These are phyloP conservation scores for Neurospora sp. DNA, from an alignment of 495 filamentous ascomycete species.

Conservation along the genomic window DNA sequence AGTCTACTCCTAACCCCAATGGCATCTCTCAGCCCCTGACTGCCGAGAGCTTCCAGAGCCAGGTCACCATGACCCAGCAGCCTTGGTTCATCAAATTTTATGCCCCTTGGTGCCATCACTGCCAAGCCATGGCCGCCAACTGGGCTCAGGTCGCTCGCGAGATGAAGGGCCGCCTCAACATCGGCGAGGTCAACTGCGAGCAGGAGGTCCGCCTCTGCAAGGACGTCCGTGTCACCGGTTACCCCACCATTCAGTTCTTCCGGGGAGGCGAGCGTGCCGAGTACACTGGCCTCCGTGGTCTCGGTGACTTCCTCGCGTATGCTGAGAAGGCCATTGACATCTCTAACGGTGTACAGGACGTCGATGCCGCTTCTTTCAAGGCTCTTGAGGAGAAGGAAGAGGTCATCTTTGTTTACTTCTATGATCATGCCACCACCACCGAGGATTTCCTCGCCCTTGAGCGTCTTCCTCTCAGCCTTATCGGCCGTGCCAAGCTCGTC, in stretches of 20 bases:
- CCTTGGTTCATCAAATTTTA: slow-evolving; percentile 99
- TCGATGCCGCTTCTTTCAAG: slow-evolving; percentile 66
- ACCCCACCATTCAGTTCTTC: slow-evolving; percentile 90
- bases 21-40: slow-evolving; percentile 67
- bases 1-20: slow-evolving; percentile 54
- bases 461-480: slow-evolving; percentile 69
- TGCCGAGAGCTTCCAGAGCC: slow-evolving; percentile 75
- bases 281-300: slow-evolving; percentile 83
- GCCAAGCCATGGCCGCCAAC: slow-evolving; percentile 79
- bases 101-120: slow-evolving; percentile 93
- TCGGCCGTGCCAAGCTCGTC: slow-evolving; percentile 85
- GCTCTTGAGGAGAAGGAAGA: slow-evolving; percentile 86
- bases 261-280: slow-evolving; percentile 82
- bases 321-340: slow-evolving; percentile 77
- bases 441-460: slow-evolving; percentile 90
- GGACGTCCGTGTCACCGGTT: slow-evolving; percentile 66
- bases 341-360: slow-evolving; percentile 64
- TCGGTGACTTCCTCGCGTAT: slow-evolving; percentile 82
- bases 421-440: slow-evolving; percentile 82
- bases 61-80: slow-evolving; percentile 78
- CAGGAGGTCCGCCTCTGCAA: slow-evolving; percentile 76
- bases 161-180: slow-evolving; percentile 76
- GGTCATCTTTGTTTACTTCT: slow-evolving; percentile 94
- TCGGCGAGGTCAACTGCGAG: slow-evolving; percentile 96
- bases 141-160: slow-evolving; percentile 86